phyloP scores from a whole-genome alignment of 2,329 filamentous ascomycete genomes.

The Rutstroemia sydowiana region DNA sequence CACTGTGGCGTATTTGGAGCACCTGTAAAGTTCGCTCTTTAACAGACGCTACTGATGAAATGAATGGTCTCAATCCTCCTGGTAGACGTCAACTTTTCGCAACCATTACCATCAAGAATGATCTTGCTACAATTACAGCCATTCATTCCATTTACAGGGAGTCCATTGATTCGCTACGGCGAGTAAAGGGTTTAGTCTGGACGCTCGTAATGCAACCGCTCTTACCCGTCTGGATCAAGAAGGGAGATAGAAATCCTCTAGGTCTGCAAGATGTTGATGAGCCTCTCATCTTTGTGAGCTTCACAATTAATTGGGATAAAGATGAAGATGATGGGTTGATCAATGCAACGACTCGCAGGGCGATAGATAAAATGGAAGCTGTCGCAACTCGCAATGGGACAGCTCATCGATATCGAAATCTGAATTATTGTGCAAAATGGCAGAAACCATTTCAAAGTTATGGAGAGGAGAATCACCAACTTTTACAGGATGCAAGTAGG shows the following conservation, averaged over 20 bases:
- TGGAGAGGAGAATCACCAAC: constrained; percentile 22
- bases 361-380: constrained; percentile 30
- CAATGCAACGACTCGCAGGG: constrained; percentile 20
- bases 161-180: constrained; percentile 24
- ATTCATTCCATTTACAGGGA: constrained; percentile 26
- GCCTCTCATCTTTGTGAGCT: constrained; percentile 29
- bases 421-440: constrained; percentile 28
- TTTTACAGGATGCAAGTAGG: constrained; percentile 8
- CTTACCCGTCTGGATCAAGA: constrained; percentile 22
- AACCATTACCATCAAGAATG: constrained; percentile 33
- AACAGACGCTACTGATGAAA: constrained; percentile 30
- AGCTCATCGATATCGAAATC: constrained; percentile 23
- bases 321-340: constrained; percentile 26
- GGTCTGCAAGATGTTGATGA: constrained; percentile 24
- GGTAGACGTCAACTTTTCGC: constrained; percentile 29
- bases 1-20: constrained; percentile 31
- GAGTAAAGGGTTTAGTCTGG: constrained; percentile 29
- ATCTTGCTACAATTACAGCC: constrained; percentile 27
- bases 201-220: constrained; percentile 31
- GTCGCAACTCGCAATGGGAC: constrained; percentile 24
- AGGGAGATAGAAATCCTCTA: constrained; percentile 24
- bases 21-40: constrained; percentile 30
- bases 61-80: constrained; percentile 28
- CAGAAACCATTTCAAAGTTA: constrained; percentile 29
- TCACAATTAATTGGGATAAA: constrained; percentile 31